Evolutionary conservation across 495 filamentous ascomycete genomes (phyloP), one percentile per base, ranked within the genome.

Genomic region (Jackrogersella minutella): DNA sequence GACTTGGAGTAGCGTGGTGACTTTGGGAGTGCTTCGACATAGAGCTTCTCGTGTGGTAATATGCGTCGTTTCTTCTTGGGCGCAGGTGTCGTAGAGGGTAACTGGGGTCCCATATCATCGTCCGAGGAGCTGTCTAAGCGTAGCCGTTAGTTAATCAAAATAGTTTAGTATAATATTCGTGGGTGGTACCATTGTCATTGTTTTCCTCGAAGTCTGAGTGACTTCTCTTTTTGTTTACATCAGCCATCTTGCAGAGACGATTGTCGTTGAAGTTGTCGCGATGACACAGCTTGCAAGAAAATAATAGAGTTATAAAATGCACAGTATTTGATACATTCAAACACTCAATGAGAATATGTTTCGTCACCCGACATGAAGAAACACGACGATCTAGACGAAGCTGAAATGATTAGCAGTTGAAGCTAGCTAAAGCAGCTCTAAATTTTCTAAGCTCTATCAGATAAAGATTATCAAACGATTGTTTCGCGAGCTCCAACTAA

Each of bases 21-120:
- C 34, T 86, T 85, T 3, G 95, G 95, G 4, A 99, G 87, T 52
- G 96, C 93, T 43, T 90, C 90, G 70, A 98, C 79, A 77, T 97
- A 98, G 64, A 97, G 87, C 72, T 96, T 97, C 77, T 97, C 94
- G 77, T 97, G 91, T 0, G 92, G 93, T 11, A 99, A 89, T 72
- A 91, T 91, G 46, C 93, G 88, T 8, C 91, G 87, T 78, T 97
- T 94, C 83, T 93, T 98, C 82, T 96, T 96, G 24, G 90, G 92
- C 26, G 81, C 86, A 22, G 28, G 24, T 79, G 84, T 58, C 80
- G 88, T 72, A 30, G 83, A 79, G 54, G 94, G 93, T 24, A 97
- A 85, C 33, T 92, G 86, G 2, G 95, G 96, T 34, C 95, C 96
- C 76, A 97, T 93, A 74, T 96, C 93, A 80, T 99, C 95, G 70